Conservation (phyloP, 805 yeast genomes). For the Starmerella geochares region DNA sequence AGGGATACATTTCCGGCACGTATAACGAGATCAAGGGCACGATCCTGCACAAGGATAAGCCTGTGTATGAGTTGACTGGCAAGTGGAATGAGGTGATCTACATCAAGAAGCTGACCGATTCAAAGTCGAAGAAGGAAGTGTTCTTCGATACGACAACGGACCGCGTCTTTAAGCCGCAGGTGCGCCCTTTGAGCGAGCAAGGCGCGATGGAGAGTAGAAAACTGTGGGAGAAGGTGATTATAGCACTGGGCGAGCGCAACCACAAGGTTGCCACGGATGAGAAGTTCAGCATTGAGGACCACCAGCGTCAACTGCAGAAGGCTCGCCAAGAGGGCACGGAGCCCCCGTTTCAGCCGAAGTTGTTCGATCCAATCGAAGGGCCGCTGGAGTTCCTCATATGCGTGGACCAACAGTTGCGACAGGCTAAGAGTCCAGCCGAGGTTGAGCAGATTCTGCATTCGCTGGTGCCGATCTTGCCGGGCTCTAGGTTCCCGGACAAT, state of each 20-base stretch:
- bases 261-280: conserved; percentile 81
- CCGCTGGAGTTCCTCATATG: conserved; percentile 54
- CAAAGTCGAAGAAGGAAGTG: conserved; percentile 39
- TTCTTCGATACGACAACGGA: conserved; percentile 42
- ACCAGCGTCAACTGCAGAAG: conserved; percentile 68
- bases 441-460: conserved; percentile 50
- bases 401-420: conserved; percentile 40
- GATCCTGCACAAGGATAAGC: conserved; percentile 48
- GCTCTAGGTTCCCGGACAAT: conserved; percentile 55
- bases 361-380: conserved; percentile 47
- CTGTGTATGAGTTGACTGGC: conserved; percentile 60
- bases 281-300: conserved; percentile 74
- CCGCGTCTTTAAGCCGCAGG: conserved; percentile 49
- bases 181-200: conserved; percentile 71
- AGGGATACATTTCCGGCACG: conserved; percentile 86
- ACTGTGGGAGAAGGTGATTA: conserved; percentile 73
- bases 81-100: conserved; percentile 88
- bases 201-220: conserved; percentile 69
- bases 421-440: conserved; percentile 38
- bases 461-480: conserved; percentile 73
- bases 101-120: conserved; percentile 42
- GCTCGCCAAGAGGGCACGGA: conserved; percentile 67
- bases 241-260: conserved; percentile 68
- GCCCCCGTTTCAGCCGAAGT: conserved; percentile 54
- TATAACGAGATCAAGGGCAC: conserved; percentile 81